Conservation (phyloP, 2,329 filamentous ascomycete genomes). For the Epicoccum sorghinum region DNA sequence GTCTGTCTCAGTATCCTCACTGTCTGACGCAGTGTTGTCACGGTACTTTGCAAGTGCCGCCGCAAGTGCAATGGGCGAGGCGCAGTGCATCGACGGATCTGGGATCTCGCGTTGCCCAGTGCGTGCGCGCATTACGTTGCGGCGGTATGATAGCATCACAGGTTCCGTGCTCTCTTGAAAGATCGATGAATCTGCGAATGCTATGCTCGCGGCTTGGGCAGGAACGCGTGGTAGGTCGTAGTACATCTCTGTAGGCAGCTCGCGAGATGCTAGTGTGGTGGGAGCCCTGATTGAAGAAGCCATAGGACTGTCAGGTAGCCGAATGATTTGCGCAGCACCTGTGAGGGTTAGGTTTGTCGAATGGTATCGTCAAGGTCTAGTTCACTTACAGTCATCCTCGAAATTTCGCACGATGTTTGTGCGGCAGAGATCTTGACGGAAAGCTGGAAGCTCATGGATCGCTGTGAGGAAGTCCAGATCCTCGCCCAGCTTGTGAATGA, state of each 20-base stretch:
- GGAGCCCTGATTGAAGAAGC: conserved; percentile 4
- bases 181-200: neutral
- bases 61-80: conserved; percentile 4
- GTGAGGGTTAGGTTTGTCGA: neutral
- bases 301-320: neutral
- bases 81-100: conserved; percentile 3
- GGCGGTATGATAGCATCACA: neutral
- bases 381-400: conserved; percentile 49
- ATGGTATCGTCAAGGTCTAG: neutral
- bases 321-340: conserved; percentile 16
- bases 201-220: neutral
- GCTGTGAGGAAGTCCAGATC: conserved; percentile 46
- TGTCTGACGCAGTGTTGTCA: neutral
- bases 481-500: conserved; percentile 45
- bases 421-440: conserved; percentile 50
- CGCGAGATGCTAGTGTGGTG: conserved; percentile 15
- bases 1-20: neutral
- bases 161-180: neutral
- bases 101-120: neutral
- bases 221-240: conserved; percentile 20
- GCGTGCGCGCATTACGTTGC: neutral
- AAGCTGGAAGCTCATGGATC: conserved; percentile 45
- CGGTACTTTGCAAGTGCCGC: neutral
- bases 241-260: conserved; percentile 22
- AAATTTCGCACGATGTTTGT: conserved; percentile 48